A percentile compares a stretch with the other conserved stretches of the same genome.
phyloP scores from a whole-genome alignment of 2,329 filamentous ascomycete species.

The Talaromyces sp. region DNA sequence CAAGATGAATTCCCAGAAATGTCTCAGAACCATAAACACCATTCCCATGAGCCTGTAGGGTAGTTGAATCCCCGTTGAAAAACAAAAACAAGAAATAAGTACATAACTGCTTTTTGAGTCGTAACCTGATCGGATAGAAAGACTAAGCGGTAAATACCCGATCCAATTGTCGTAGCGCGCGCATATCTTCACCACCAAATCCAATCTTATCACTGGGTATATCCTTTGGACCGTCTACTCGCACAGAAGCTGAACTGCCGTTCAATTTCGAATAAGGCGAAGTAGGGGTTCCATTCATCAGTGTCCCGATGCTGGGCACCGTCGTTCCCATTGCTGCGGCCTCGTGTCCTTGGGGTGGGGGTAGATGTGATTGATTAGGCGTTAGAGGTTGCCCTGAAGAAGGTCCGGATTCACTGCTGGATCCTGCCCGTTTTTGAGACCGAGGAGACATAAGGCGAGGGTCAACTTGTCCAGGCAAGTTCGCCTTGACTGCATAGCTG shows the following conservation, averaged over 20 bases:
- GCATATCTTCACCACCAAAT: constrained; percentile 57
- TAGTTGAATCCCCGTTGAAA: background rate
- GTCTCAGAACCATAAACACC: constrained; percentile 6
- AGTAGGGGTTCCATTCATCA: constrained; percentile 37
- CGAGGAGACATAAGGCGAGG: constrained; percentile 34
- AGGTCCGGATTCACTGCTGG: constrained; percentile 17
- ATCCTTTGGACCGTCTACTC: constrained; percentile 45
- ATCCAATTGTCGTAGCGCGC: constrained; percentile 62
- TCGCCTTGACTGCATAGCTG: constrained; percentile 20
- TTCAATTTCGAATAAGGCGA: constrained; percentile 21
- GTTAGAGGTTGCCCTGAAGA: constrained; percentile 22
- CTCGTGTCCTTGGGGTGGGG: constrained; percentile 22
- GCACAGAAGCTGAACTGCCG: constrained; percentile 12
- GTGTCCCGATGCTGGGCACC: constrained; percentile 52
- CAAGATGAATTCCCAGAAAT: constrained; percentile 5
- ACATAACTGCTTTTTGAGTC: background rate
- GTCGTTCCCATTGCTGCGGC: constrained; percentile 31
- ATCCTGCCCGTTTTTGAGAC: constrained; percentile 20
- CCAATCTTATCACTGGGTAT: constrained; percentile 54
- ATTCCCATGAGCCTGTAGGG: constrained; percentile 11
- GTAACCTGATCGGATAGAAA: background rate
- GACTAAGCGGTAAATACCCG: constrained; percentile 42
- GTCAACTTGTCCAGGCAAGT: constrained; percentile 22
- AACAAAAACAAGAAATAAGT: constrained; percentile 6
- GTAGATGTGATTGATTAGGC: constrained; percentile 17